Evolutionary conservation across 129 eudicot species (phyloP).

Genomic region (Ambrosia trifida): DNA sequence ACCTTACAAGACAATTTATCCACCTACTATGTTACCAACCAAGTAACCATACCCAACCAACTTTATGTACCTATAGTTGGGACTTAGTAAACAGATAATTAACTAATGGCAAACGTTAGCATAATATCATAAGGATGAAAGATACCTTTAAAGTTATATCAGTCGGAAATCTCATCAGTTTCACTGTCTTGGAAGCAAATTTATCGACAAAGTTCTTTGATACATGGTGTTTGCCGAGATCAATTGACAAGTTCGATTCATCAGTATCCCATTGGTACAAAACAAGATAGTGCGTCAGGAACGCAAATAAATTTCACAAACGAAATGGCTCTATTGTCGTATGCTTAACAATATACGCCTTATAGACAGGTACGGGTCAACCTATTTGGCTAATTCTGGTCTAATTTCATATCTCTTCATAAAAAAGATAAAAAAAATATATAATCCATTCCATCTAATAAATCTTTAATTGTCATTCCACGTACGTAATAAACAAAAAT

Average conservation of each 20-base stretch:
- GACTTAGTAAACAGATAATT: conserved; percentile 6
- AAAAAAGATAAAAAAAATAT: too few relatives aligned
- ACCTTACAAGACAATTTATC: background rate
- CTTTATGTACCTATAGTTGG: background rate
- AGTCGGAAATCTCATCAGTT: conserved; percentile 77
- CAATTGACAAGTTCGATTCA: conserved; percentile 71
- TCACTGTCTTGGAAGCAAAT: conserved; percentile 85
- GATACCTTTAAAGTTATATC: conserved; percentile 78
- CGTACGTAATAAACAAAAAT: too few relatives aligned
- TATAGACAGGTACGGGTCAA: too few relatives aligned
- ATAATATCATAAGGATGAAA: conserved; percentile 20
- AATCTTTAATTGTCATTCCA: too few relatives aligned
- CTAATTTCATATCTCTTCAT: too few relatives aligned
- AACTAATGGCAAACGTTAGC: background rate
- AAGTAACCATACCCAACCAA: background rate
- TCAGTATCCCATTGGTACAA: conserved; percentile 93
- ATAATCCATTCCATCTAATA: too few relatives aligned
- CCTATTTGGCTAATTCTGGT: too few relatives aligned
- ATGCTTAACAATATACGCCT: background rate
- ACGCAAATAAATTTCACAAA: background rate
- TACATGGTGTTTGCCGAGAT: conserved; percentile 83
- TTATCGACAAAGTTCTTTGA: conserved; percentile 80
- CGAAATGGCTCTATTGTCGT: background rate
- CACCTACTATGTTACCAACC: background rate
- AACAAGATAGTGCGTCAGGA: conserved; percentile 16